Conservation (phyloP, 345 rosid genomes). For the Diplotaxis tenuifolia region DNA sequence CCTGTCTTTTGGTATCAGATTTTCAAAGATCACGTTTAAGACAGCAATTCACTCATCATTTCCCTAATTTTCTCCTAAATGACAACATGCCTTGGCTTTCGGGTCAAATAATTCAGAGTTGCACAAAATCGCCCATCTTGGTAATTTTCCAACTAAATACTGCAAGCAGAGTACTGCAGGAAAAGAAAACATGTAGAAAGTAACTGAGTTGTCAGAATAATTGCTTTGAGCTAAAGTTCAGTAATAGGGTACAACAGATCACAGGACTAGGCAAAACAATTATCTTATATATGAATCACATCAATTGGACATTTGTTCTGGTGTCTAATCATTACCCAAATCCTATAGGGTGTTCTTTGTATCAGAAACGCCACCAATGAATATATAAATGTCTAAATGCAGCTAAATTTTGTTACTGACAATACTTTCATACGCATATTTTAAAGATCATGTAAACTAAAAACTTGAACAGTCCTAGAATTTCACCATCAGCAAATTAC, state of each 20-base stretch:
- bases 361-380: conserved; percentile 43
- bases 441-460: conserved; percentile 4
- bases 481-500: not conserved
- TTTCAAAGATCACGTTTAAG: not conserved
- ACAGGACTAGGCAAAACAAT: conserved; percentile 25
- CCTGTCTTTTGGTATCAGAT: conserved; percentile 7
- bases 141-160: not conserved
- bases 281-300: not conserved
- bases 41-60: not conserved
- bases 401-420: not conserved
- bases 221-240: too few relatives aligned
- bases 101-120: not conserved
- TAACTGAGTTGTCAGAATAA: not conserved
- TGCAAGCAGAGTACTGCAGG: conserved; percentile 10
- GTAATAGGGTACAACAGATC: conserved; percentile 25
- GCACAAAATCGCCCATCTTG: not conserved
- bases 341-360: conserved; percentile 35
- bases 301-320: conserved; percentile 12
- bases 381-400: not conserved
- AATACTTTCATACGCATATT: not conserved
- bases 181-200: too few relatives aligned
- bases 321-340: not conserved
- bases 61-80: not conserved
- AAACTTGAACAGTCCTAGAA: not conserved
- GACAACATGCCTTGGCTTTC: not conserved